phyloP scores from a whole-genome alignment of 768 basidiomycete genomes.

The Suillus brevipes region DNA sequence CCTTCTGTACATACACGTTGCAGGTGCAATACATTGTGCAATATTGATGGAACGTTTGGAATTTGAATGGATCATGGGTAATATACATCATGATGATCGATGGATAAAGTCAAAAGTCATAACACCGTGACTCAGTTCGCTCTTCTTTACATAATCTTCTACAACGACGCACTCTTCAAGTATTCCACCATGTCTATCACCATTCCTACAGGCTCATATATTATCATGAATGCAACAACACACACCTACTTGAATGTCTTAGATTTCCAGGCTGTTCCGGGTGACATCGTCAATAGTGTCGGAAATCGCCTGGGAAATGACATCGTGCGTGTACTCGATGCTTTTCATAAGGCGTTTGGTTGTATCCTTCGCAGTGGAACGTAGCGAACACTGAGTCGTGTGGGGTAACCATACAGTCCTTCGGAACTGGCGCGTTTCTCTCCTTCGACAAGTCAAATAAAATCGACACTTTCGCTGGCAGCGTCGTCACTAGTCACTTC shows the following conservation, averaged over 20 bases:
- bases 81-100: too few relatives aligned
- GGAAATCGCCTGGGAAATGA: constrained; percentile 13
- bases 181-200: background rate
- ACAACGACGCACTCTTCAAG: background rate
- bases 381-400: constrained; percentile 5
- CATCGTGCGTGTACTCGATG: constrained; percentile 4
- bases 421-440: constrained; percentile 10
- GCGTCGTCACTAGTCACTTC: constrained; percentile 2
- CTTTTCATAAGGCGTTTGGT: background rate
- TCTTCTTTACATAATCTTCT: background rate
- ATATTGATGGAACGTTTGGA: too few relatives aligned
- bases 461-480: background rate
- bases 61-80: too few relatives aligned
- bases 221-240: constrained; percentile 13
- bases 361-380: constrained; percentile 10
- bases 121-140: background rate
- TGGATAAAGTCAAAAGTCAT: too few relatives aligned
- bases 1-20: too few relatives aligned
- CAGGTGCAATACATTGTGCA: too few relatives aligned
- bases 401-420: constrained; percentile 10
- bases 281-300: constrained; percentile 11
- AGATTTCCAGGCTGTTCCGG: background rate
- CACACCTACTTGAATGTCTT: constrained; percentile 14
- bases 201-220: constrained; percentile 12
- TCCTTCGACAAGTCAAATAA: background rate